These are phyloP conservation scores for Theileria orientalis DNA, from an alignment of 169 alveolate species.

Conservation along the genomic window DNA sequence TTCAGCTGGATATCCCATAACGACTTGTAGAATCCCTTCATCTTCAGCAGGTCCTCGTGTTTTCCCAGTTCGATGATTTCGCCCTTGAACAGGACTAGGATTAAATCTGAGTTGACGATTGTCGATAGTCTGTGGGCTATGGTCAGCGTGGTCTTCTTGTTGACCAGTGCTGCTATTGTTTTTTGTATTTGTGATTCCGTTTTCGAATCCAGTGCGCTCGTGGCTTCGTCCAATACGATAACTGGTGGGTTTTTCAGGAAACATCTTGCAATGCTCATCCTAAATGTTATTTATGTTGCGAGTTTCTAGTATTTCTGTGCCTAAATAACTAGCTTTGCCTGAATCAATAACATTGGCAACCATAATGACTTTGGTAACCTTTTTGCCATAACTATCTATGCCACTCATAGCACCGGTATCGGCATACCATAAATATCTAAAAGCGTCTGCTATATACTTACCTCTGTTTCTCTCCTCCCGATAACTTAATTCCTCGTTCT, in stretches of 20 bases:
- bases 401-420: not conserved
- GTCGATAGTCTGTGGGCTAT: constrained; percentile 91
- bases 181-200: constrained; percentile 82
- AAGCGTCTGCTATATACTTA: too few relatives aligned
- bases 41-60: constrained; percentile 78
- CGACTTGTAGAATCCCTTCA: constrained; percentile 67
- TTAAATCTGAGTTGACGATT: constrained; percentile 76
- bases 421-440: too few relatives aligned
- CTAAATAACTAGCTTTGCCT: too few relatives aligned
- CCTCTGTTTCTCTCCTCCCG: constrained; percentile 99
- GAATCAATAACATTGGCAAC: too few relatives aligned
- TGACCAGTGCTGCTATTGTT: constrained; percentile 68
- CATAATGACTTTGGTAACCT: not conserved
- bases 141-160: constrained; percentile 82
- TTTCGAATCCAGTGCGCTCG: constrained; percentile 92
- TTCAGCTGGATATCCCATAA: constrained; percentile 72
- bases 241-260: constrained; percentile 91
- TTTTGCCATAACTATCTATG: not conserved
- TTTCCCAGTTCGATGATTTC: constrained; percentile 84
- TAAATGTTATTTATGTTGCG: not conserved
- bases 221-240: constrained; percentile 96
- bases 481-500: constrained; percentile 92
- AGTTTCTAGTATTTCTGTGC: not conserved
- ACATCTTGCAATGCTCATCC: constrained; percentile 95
- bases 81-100: constrained; percentile 82